Evolutionary conservation across 208 protist genomes (phyloP).

Genomic region (Wallacemonas sp.): DNA sequence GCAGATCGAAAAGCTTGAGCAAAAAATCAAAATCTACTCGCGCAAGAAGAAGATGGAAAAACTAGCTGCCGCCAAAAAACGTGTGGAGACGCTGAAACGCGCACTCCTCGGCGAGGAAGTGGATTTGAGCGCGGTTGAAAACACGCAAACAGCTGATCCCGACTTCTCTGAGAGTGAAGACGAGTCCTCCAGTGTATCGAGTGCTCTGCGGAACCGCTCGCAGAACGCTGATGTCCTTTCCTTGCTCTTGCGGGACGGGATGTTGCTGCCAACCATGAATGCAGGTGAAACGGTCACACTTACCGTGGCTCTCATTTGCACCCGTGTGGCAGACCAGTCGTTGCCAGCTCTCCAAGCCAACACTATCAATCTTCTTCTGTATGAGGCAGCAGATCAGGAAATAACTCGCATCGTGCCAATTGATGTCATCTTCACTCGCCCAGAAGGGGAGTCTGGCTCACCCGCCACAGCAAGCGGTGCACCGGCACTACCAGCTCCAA

Average conservation of each 20-base stretch:
- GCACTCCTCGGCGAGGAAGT: constrained; percentile 73
- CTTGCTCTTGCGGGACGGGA: constrained; percentile 55
- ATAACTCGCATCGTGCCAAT: constrained; percentile 80
- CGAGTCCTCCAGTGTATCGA: constrained; percentile 27
- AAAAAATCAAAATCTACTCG: constrained; percentile 87
- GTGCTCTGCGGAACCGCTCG: constrained; percentile 24
- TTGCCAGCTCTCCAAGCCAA: constrained; percentile 63
- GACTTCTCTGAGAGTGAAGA: constrained; percentile 79
- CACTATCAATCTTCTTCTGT: constrained; percentile 81
- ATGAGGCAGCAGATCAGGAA: constrained; percentile 81
- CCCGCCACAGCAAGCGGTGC: background rate
- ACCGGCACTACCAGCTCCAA: background rate
- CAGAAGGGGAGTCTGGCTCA: constrained; percentile 42
- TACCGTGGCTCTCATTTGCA: constrained; percentile 55
- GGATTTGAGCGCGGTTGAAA: constrained; percentile 41
- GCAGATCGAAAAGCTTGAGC: constrained; percentile 88
- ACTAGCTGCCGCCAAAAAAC: constrained; percentile 45
- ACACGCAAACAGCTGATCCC: constrained; percentile 31
- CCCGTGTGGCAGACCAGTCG: constrained; percentile 35
- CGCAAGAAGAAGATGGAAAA: constrained; percentile 90
- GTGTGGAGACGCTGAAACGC: constrained; percentile 61
- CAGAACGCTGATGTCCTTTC: constrained; percentile 56
- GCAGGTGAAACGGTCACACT: constrained; percentile 72
- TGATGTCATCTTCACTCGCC: constrained; percentile 68
- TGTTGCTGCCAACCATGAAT: constrained; percentile 74